These are phyloP conservation scores for Triangularia verruculosa DNA, from an alignment of 2,329 filamentous ascomycete genomes.

Conservation along the genomic window DNA sequence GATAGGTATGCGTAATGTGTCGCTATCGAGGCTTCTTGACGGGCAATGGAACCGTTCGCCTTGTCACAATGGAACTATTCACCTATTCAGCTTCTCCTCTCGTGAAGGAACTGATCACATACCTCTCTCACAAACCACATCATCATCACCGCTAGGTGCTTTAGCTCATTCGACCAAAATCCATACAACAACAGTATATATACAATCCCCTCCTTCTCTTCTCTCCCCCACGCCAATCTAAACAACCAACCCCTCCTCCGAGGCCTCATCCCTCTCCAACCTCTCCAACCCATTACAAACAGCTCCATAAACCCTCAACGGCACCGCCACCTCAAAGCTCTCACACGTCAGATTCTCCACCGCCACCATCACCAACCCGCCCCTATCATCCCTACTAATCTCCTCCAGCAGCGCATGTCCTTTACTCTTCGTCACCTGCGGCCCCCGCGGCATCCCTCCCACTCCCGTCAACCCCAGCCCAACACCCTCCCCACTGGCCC, in stretches of 20 bases:
- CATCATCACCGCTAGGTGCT: too few species aligned
- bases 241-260: conserved; percentile 35
- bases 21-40: too few species aligned
- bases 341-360: conserved; percentile 77
- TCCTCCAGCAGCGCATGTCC: conserved; percentile 67
- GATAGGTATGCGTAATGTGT: too few species aligned
- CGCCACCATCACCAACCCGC: conserved; percentile 69
- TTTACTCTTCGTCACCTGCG: conserved; percentile 8
- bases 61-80: too few species aligned
- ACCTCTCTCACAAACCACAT: too few species aligned
- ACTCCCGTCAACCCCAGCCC: not conserved
- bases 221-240: not conserved
- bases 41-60: too few species aligned
- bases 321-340: conserved; percentile 86
- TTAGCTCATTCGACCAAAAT: not conserved
- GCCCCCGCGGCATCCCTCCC: conserved; percentile 12
- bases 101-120: too few species aligned
- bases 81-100: too few species aligned
- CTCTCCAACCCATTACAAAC: conserved; percentile 55
- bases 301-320: conserved; percentile 74
- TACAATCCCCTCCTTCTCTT: not conserved
- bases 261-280: conserved; percentile 53
- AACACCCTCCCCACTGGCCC: conserved; percentile 32
- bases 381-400: conserved; percentile 74
- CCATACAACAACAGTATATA: conserved; percentile 1